Base-by-base conservation (phyloP, 2,329 filamentous ascomycete genomes). In the Neofusicoccum umdonicola region DNA sequence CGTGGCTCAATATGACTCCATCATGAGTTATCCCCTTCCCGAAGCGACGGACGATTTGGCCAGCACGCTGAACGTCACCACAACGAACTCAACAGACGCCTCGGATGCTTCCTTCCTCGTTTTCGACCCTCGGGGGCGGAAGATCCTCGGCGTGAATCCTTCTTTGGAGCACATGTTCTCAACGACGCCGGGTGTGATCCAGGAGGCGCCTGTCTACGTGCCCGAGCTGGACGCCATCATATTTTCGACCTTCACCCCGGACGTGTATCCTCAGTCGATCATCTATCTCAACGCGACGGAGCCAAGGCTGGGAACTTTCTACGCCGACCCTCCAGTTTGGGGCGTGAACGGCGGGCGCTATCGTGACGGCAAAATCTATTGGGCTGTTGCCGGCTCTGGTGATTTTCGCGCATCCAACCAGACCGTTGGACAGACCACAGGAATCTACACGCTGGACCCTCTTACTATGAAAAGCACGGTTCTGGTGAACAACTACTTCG, bases 71-170 rank as follows among this genome's bases (percentile, higher is more conserved):
- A 31, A 31, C 27, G 27, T 3, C 27, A 57, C 19, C 19, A 27
- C 37, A 19, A n/a, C 52, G 9, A 42, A 31, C 19, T n/a, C 52
- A 4, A 27, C 52, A 7, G 51, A 22, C 17, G 11, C 22, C 35
- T 39, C n/a, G 17, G 31, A 57, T 15, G 64, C 70, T 0, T 58
- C 63, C 13, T 73, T 74, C 44, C 56, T 72, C 1, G 68, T 74
- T 15, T 74, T 73, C 35, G 71, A 73, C 37, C 45, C 58, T 8
- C 65, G 67, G 41, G 70, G 67, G 1, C 44, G 68, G 11, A 61
- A 70, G 9, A 68, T 69, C 39, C 67, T 72, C n/a, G 69, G 71
- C 56, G 56, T 35, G n/a, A 39, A 27, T 2, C 70, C 69, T 11
- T 68, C 45, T 2, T 15, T 71, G 11, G 69, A 71, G 62, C 56